Base-by-base conservation (phyloP, 768 basidiomycete species). In the Boletus reticuloceps region DNA sequence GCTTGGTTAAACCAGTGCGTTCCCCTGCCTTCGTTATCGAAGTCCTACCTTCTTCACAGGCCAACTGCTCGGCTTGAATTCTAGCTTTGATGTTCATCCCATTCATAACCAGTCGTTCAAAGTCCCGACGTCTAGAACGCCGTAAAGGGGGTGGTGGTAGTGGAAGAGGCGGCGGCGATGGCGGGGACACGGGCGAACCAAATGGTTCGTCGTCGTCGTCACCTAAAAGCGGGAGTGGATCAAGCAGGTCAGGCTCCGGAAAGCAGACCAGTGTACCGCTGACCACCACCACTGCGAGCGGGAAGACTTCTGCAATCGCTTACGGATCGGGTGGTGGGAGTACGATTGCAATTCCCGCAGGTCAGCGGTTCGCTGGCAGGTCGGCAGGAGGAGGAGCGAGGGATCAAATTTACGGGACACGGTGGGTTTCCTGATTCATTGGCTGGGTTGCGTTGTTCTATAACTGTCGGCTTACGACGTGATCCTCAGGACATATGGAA, bases 351-450 rank as follows among this genome's bases (percentile, higher is more conserved):
- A 82, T 84, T 38, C 73, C 81, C 2, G 44, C 68, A 12, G 79
- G 81, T 5, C 74, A 77, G 46, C 43, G 68, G 5, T 83, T 83
- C 58, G 66, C 74, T 8, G 81, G 81, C 2, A 74, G 85, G 7
- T 60, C 58, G 1, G 71, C 70, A 6, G 85, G 85, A 19, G 85
- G 85, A 1, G 83, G 76, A 13, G 77, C 72, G 1, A 71, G 85
- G 31, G 46, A 42, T 41, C 66, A 80, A 44, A 63, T 82, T 1
- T 80, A 60, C 51, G 82, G 82, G 5, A 71, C 69, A 6, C 67
- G 68, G 82, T 82, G 42, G 40, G 74, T 63, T 17, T 41, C 16
- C 17, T 40, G 38, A 17, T 1, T 13, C 14, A 11, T 47, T 9
- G 29, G 2, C 29, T 29, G 9, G 29, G 29, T 27, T 44, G 8